Base-by-base conservation (phyloP, 768 basidiomycete species). In the Pleurotus pulmonarius region DNA sequence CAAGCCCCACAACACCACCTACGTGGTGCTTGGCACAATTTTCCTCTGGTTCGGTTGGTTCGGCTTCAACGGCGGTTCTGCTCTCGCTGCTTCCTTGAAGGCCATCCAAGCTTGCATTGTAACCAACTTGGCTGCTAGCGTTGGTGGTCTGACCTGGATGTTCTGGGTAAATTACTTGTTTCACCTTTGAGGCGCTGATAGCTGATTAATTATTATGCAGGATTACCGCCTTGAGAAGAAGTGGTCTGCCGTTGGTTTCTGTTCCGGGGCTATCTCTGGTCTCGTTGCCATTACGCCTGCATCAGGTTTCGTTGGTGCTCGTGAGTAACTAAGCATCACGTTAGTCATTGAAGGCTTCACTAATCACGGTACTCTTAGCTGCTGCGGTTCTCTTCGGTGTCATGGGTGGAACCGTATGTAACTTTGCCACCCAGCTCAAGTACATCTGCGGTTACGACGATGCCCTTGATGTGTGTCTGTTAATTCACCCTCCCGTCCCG, bases 1-100 rank as follows among this genome's bases (percentile, higher is more conserved):
- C 81, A 95, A 80, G 71, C 94, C 96, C 0, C 91, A 95, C 67
- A 97, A 96, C 69, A 91, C 92, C 15, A 87, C 88, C 22, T 94
- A 94, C 65, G 92, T 98, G 59, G 78, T 97, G 44, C 76, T 97
- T n/a, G 96, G 96, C 8, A 98, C 96, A 0, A 83, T 88, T 2
- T 81, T 96, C 67, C 90, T 98, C 51, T 97, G 94, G 93, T 92
- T 93, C 57, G 90, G 90, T 4, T 98, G 95, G 95, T 92, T 96
- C 59, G 92, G 92, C 1, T 94, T 94, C 80, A 94, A 94, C 70
- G 95, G 95, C 5, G 96, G 96, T 20, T 88, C 86, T 13, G 94
- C 94, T 7, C 82, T 98, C 60, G 81, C 86, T 22, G 94, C 94
- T 39, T 96, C 94, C 71, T 74, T 95, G 58, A 83, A 92, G 61